A percentile compares a stretch with the other conserved stretches of the same genome.
Conservation (phyloP, 371 early-diverging fungal species). For the Chytridium lagenaria region DNA sequence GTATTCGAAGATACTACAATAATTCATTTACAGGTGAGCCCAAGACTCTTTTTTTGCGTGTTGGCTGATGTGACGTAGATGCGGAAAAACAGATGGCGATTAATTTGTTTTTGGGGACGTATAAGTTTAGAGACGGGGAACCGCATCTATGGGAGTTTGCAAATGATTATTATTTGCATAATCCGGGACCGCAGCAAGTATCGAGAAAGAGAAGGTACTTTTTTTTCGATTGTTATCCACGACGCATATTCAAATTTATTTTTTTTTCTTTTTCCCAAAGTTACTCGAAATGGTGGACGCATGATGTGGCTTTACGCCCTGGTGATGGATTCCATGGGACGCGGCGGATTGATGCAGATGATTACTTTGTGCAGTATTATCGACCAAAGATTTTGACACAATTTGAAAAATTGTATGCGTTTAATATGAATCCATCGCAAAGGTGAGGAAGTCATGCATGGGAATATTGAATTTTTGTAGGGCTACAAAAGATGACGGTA, state of each 20-base stretch:
- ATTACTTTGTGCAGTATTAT: conserved; percentile 48
- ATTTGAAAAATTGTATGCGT: conserved; percentile 76
- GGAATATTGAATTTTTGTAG: background rate
- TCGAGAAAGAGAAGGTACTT: conserved; percentile 39
- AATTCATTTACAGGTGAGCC: conserved; percentile 87
- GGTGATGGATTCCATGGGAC: background rate
- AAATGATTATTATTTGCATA: conserved; percentile 82
- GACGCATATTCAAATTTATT: too few species aligned
- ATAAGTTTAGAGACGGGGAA: conserved; percentile 33
- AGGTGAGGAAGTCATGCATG: conserved; percentile 15
- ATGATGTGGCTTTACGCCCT: conserved; percentile 1
- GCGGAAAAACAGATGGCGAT: conserved; percentile 97
- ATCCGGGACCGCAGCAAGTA: conserved; percentile 40
- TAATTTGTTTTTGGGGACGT: conserved; percentile 87
- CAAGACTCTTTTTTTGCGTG: conserved; percentile 9
- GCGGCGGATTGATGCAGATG: background rate
- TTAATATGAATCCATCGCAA: conserved; percentile 77
- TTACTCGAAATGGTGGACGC: conserved; percentile 41
- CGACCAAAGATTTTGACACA: conserved; percentile 66
- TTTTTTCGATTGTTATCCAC: conserved; percentile 14
- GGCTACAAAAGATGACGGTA: conserved; percentile 27
- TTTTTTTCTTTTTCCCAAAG: too few species aligned
- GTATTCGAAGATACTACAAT: conserved; percentile 87
- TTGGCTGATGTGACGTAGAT: too few species aligned
- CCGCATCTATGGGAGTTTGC: conserved; percentile 78